Evolutionary conservation across 257 asterid genomes (phyloP).

Genomic region (Handroanthus guayacan): DNA sequence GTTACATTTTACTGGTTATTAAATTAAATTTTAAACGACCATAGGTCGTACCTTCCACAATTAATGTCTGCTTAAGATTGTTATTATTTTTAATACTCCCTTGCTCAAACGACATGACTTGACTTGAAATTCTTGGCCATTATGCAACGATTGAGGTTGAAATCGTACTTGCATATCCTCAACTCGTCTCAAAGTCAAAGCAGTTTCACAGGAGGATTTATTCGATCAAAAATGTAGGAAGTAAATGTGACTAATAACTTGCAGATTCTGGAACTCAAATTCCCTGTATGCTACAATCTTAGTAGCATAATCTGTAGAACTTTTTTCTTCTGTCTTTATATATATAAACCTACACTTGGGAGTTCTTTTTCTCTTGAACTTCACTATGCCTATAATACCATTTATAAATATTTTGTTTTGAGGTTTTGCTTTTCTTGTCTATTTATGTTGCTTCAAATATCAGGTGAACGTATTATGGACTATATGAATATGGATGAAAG

Average conservation of each 20-base stretch:
- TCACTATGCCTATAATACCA: not conserved
- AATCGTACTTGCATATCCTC: not conserved
- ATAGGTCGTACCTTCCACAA: not conserved
- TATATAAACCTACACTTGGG: not conserved
- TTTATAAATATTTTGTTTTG: not conserved
- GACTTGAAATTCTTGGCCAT: constrained; percentile 20
- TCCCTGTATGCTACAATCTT: constrained; percentile 1
- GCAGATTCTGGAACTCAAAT: constrained; percentile 9
- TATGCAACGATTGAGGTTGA: not conserved
- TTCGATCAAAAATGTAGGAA: not conserved
- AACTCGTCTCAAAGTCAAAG: not conserved
- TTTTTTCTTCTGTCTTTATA: not conserved
- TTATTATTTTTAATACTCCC: constrained; percentile 5
- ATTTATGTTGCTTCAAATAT: constrained; percentile 30
- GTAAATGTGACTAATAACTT: constrained; percentile 1
- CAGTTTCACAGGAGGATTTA: not conserved
- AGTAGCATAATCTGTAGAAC: not conserved
- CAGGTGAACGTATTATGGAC: constrained; percentile 93
- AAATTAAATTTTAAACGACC: constrained; percentile 1
- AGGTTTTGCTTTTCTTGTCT: not conserved
- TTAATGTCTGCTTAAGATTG: not conserved
- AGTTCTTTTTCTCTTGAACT: not conserved
- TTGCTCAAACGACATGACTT: constrained; percentile 23
- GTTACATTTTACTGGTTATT: constrained; percentile 5
- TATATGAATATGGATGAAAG: constrained; percentile 98